Percentiles rank a stretch among this genome's conserved stretches.
These are phyloP conservation scores for Drechslerella stenobrocha DNA, from an alignment of 2,329 filamentous ascomycete species.

Conservation along the genomic window DNA sequence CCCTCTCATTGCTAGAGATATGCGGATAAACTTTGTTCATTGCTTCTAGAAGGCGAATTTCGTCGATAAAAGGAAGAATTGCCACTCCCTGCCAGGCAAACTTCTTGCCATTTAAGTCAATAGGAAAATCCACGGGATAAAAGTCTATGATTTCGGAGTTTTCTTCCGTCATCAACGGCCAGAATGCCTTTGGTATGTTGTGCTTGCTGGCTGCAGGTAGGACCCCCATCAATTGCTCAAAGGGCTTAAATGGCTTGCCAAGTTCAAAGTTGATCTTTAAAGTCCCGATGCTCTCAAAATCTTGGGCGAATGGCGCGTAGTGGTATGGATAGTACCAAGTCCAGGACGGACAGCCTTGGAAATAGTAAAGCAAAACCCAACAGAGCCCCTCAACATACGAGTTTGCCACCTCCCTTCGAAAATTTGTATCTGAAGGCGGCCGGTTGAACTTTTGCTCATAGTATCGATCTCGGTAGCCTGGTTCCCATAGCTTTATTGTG, in stretches of 20 bases:
- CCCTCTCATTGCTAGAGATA: slow-evolving; percentile 73
- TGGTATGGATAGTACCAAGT: slow-evolving; percentile 99
- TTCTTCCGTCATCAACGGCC: slow-evolving; percentile 82
- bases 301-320: slow-evolving; percentile 94
- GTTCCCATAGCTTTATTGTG: slow-evolving; percentile 86
- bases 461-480: slow-evolving; percentile 91
- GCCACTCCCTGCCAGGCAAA: slow-evolving; percentile 97
- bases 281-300: slow-evolving; percentile 81
- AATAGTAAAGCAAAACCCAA: slow-evolving; percentile 96
- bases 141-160: slow-evolving; percentile 96
- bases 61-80: slow-evolving; percentile 92
- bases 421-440: slow-evolving; percentile 72
- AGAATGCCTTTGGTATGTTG: slow-evolving; percentile 84
- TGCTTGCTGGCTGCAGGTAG: slow-evolving; percentile 82
- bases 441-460: slow-evolving; percentile 96
- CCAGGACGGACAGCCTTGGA: slow-evolving; percentile 97
- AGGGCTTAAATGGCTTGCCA: slow-evolving; percentile 82
- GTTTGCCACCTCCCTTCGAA: slow-evolving; percentile 87
- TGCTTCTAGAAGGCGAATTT: slow-evolving; percentile 77
- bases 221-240: slow-evolving; percentile 98
- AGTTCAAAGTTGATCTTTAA: slow-evolving; percentile 81
- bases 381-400: slow-evolving; percentile 93
- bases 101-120: slow-evolving; percentile 97
- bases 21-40: slow-evolving; percentile 81
- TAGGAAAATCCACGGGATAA: slow-evolving; percentile 89